Evolutionary conservation across 2,329 filamentous ascomycete species (phyloP), one percentile per base, ranked within the genome.

Genomic region (Penicillium griseofulvum): DNA sequence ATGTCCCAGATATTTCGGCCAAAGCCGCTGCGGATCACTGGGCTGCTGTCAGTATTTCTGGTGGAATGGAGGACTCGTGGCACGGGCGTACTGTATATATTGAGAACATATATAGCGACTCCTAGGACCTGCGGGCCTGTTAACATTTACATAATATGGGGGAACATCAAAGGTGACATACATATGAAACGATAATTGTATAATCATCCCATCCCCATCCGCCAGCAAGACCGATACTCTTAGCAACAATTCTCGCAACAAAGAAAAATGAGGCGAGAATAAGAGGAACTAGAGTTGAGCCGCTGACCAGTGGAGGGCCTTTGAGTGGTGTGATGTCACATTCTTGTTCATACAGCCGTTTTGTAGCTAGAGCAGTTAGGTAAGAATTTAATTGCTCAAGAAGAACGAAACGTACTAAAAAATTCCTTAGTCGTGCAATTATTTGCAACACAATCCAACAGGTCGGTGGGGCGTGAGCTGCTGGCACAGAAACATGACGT

Each of bases 1-100:
- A 63, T 47, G 31, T 65, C 63, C 63, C 63, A 65, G 19, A 65
- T 63, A 22, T 64, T 64, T 28, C 9, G 47, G 8, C 63, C 63
- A 34, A 63, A 63, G n/a, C 61, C 63, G 42, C 34, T 54, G 7
- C 39, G 53, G 26, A 60, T 47, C 51, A 58, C 61, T 63, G 12
- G 1, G 17, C 52, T 1, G 28, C 10, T n/a, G n/a, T n/a, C 10
- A 29, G n/a, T n/a, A n/a, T n/a, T n/a, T n/a, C n/a, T n/a, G n/a
- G n/a, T n/a, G n/a, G n/a, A n/a, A n/a, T n/a, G n/a, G n/a, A n/a
- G n/a, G n/a, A n/a, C n/a, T n/a, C n/a, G n/a, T n/a, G n/a, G n/a
- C n/a, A n/a, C n/a, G n/a, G n/a, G n/a, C n/a, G n/a, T n/a, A n/a
- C n/a, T 55, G 10, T 34, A 55, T 2, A 49, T 41, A 24, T 58